These are phyloP conservation scores for Phytophthora hybrid DNA, from an alignment of 352 stramenopile species.

Conservation along the genomic window DNA sequence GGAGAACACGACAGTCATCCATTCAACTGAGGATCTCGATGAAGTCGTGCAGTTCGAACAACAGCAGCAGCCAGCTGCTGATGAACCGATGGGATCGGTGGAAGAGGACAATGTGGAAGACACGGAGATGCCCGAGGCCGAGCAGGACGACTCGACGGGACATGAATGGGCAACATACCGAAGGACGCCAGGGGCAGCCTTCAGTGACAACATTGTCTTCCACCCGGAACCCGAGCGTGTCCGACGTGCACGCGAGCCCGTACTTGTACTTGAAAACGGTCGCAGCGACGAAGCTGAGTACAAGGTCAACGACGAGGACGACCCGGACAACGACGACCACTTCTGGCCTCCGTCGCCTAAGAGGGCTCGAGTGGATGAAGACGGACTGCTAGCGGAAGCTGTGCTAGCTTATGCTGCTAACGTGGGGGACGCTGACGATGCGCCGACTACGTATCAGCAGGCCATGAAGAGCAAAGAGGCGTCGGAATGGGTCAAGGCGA, in stretches of 20 bases:
- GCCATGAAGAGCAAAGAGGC: slow-evolving; percentile 1
- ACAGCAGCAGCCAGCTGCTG: not conserved
- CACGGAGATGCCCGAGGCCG: slow-evolving; percentile 6
- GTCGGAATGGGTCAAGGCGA: slow-evolving; percentile 13
- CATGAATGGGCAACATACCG: slow-evolving; percentile 8
- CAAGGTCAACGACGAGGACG: not conserved
- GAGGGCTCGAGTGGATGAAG: slow-evolving; percentile 8
- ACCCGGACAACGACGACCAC: slow-evolving; percentile 8
- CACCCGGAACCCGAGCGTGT: not conserved
- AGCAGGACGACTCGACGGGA: not conserved
- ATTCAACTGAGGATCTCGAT: slow-evolving; percentile 6
- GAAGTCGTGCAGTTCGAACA: slow-evolving; percentile 5
- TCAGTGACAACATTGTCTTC: slow-evolving; percentile 10
- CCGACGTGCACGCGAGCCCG: not conserved
- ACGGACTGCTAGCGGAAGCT: slow-evolving; percentile 1
- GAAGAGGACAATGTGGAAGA: slow-evolving; percentile 2
- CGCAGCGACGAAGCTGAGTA: not conserved
- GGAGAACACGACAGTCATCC: not conserved
- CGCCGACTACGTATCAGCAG: not conserved
- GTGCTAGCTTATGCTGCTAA: slow-evolving; percentile 9
- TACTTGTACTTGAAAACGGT: slow-evolving; percentile 5
- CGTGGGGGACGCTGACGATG: slow-evolving; percentile 2
- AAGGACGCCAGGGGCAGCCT: not conserved
- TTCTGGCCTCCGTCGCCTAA: slow-evolving; percentile 10
- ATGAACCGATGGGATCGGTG: not conserved